Evolutionary conservation across 257 asterid genomes (phyloP).

Genomic region (Forsythia suspensa): DNA sequence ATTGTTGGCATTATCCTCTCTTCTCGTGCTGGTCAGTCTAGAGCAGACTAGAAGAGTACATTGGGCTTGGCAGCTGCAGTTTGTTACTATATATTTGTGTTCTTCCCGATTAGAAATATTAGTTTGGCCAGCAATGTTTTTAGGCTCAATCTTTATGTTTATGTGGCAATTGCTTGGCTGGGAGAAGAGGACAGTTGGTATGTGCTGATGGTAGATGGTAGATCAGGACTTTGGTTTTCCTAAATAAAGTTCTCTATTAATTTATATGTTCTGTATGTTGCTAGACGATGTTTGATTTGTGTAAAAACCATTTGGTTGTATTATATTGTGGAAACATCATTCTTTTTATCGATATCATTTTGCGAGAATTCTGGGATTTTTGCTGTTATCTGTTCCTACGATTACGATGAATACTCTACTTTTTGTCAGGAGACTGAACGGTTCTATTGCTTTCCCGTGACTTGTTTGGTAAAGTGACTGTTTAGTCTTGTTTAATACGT

Average conservation of each 20-base stretch:
- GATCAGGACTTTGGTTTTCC: conserved; percentile 32
- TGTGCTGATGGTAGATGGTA: conserved; percentile 31
- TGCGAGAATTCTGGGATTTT: neutral
- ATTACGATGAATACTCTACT: neutral
- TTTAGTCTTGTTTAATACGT: too few species aligned
- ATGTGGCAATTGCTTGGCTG: conserved; percentile 32
- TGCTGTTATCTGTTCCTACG: neutral
- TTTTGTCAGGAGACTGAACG: neutral
- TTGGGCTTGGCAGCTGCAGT: conserved; percentile 18
- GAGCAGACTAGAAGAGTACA: conserved; percentile 67
- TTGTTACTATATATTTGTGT: conserved; percentile 23
- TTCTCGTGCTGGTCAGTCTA: conserved; percentile 87
- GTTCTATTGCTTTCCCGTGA: neutral
- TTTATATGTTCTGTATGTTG: conserved; percentile 21
- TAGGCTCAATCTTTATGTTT: conserved; percentile 19
- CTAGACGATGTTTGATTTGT: conserved; percentile 18
- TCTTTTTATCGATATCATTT: conserved; percentile 1
- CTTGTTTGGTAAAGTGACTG: too few species aligned
- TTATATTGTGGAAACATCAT: conserved; percentile 20
- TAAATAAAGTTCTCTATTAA: conserved; percentile 37
- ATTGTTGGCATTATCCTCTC: conserved; percentile 90
- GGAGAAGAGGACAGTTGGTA: conserved; percentile 19
- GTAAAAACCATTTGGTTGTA: conserved; percentile 21
- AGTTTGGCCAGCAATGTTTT: conserved; percentile 28
- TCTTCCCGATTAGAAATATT: conserved; percentile 22